Conservation (phyloP, 2,329 filamentous ascomycete genomes). For the Coleophoma cylindrospora region DNA sequence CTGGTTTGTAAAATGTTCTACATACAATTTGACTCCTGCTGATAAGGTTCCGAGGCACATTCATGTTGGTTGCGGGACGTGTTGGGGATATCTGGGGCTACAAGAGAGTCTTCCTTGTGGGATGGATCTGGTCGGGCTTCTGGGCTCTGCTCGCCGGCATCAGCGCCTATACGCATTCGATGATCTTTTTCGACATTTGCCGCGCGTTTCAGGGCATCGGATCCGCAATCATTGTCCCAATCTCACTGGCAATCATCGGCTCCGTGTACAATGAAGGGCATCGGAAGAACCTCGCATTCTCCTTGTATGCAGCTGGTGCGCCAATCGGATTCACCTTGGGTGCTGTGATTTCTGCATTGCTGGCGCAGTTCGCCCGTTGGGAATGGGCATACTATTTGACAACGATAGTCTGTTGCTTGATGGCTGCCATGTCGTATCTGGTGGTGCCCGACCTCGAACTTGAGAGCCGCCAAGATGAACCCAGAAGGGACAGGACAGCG, state of each 20-base stretch:
- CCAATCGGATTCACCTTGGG: not conserved
- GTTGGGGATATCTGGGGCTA: slow-evolving; percentile 49
- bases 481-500: not conserved
- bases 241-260: slow-evolving; percentile 43
- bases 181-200: slow-evolving; percentile 38
- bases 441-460: not conserved
- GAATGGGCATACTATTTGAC: not conserved
- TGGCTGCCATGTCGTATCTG: not conserved
- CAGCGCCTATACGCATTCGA: slow-evolving; percentile 19
- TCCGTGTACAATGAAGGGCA: slow-evolving; percentile 40
- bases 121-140: slow-evolving; percentile 32
- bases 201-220: slow-evolving; percentile 51
- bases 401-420: not conserved
- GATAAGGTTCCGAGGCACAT: too few relatives aligned
- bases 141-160: slow-evolving; percentile 22
- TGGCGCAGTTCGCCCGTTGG: not conserved
- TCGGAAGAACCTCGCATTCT: not conserved
- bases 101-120: slow-evolving; percentile 39
- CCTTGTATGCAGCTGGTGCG: not conserved
- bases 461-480: too few relatives aligned
- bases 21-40: too few relatives aligned
- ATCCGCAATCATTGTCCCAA: slow-evolving; percentile 45
- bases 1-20: too few relatives aligned
- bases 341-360: not conserved
- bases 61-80: slow-evolving; percentile 46